These are phyloP conservation scores for Fusarium longipes DNA, from an alignment of 2,329 filamentous ascomycete species.

Conservation along the genomic window DNA sequence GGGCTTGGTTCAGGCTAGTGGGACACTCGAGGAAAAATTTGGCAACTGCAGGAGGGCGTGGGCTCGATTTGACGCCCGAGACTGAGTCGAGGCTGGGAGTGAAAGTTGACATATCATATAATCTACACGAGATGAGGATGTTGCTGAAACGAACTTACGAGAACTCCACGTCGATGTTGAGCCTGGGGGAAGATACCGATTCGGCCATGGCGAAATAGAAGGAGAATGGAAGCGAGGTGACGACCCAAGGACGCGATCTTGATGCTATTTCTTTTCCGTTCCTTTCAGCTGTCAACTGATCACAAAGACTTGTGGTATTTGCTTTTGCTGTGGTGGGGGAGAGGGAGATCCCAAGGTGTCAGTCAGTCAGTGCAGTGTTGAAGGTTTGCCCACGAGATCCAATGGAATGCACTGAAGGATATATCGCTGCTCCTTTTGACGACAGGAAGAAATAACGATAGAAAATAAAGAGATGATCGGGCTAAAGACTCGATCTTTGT, in stretches of 20 bases:
- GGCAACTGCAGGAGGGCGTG: constrained; percentile 13
- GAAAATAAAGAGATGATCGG: neutral
- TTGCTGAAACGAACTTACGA: constrained; percentile 54
- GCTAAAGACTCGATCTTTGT: neutral
- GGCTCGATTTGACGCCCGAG: constrained; percentile 3
- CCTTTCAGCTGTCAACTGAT: constrained; percentile 10
- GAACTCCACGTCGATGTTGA: constrained; percentile 79
- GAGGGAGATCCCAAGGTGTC: constrained; percentile 12
- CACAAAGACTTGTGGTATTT: constrained; percentile 6
- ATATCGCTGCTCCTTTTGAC: neutral
- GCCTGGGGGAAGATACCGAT: constrained; percentile 44
- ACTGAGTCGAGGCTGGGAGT: constrained; percentile 22
- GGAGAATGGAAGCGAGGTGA: constrained; percentile 12
- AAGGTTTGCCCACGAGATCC: neutral
- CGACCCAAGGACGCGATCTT: constrained; percentile 1
- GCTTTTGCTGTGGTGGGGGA: constrained; percentile 27
- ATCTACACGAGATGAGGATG: constrained; percentile 26
- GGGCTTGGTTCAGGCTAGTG: constrained; percentile 22
- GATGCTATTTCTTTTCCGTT: neutral
- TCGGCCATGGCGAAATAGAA: constrained; percentile 34
- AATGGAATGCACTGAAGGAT: neutral
- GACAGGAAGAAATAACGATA: neutral
- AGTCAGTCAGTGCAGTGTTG: constrained; percentile 5
- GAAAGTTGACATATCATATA: constrained; percentile 44
- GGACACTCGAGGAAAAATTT: constrained; percentile 17